phyloP scores from a whole-genome alignment of 495 filamentous ascomycete genomes.

The Entonaema liquescens region DNA sequence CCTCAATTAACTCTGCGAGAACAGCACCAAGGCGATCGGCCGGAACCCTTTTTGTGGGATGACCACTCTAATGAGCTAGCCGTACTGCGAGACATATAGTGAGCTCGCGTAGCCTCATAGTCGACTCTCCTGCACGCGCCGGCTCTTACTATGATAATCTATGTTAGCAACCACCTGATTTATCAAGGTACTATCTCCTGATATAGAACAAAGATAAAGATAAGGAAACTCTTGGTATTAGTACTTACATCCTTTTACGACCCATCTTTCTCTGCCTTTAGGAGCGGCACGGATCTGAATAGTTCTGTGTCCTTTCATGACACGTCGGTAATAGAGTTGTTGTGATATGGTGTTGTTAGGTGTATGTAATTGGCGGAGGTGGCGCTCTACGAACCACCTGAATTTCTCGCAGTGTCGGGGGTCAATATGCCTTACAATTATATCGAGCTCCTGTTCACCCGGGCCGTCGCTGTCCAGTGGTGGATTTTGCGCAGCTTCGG shows the following conservation, averaged over 20 bases:
- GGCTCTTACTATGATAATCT: background rate
- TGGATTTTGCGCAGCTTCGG: too few species aligned
- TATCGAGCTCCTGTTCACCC: background rate
- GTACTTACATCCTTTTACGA: background rate
- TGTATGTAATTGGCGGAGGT: background rate
- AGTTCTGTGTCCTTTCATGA: background rate
- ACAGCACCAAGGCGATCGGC: background rate
- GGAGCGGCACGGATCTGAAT: background rate
- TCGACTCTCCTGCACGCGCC: background rate
- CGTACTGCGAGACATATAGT: background rate
- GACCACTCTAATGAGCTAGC: background rate
- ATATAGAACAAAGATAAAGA: background rate
- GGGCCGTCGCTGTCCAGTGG: background rate
- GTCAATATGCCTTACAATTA: background rate
- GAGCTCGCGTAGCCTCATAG: slow-evolving; percentile 2
- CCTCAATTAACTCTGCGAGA: background rate
- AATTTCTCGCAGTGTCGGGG: slow-evolving; percentile 3
- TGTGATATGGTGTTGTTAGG: background rate
- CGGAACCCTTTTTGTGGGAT: background rate
- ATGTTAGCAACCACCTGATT: background rate
- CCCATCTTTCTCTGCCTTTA: background rate
- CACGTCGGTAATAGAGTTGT: slow-evolving; percentile 3
- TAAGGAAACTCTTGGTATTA: background rate
- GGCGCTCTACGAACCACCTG: slow-evolving; percentile 1
- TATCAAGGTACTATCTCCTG: background rate